These are phyloP conservation scores for Mycena kentingensis DNA, from an alignment of 768 basidiomycete genomes.

Conservation along the genomic window DNA sequence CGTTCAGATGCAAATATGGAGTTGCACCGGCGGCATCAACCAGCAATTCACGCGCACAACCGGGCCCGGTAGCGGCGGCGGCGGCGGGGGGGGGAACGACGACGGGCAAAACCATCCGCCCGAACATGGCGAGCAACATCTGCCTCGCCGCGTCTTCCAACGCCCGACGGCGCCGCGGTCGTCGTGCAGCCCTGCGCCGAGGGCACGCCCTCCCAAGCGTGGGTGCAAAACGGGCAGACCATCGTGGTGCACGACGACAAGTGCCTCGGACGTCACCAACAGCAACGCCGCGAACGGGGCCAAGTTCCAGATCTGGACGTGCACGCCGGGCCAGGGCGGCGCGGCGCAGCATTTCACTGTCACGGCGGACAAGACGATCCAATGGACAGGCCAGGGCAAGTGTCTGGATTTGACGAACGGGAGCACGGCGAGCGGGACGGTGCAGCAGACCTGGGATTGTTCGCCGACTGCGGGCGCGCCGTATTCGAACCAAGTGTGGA, in stretches of 20 bases:
- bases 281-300: conserved; percentile 25
- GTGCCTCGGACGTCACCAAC: conserved; percentile 26
- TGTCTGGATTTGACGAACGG: conserved; percentile 27
- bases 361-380: conserved; percentile 1
- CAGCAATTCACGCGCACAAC: conserved; percentile 8
- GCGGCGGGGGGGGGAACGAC: no score
- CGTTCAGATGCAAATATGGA: conserved; percentile 12
- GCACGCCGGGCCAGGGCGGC: conserved; percentile 16
- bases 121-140: no score
- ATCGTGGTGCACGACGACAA: conserved; percentile 10
- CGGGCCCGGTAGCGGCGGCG: not conserved
- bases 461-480: no score
- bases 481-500: conserved; percentile 31
- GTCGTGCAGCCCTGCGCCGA: not conserved
- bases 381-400: conserved; percentile 24
- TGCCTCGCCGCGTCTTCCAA: no score
- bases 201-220: conserved; percentile 6
- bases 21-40: conserved; percentile 6
- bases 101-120: no score
- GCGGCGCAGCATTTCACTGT: conserved; percentile 19
- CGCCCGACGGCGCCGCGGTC: no score
- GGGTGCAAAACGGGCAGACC: conserved; percentile 4
- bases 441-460: conserved; percentile 3
- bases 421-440: conserved; percentile 21
- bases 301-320: conserved; percentile 29